phyloP scores from a whole-genome alignment of 2,329 filamentous ascomycete species.

The Nannizziopsis barbatae region DNA sequence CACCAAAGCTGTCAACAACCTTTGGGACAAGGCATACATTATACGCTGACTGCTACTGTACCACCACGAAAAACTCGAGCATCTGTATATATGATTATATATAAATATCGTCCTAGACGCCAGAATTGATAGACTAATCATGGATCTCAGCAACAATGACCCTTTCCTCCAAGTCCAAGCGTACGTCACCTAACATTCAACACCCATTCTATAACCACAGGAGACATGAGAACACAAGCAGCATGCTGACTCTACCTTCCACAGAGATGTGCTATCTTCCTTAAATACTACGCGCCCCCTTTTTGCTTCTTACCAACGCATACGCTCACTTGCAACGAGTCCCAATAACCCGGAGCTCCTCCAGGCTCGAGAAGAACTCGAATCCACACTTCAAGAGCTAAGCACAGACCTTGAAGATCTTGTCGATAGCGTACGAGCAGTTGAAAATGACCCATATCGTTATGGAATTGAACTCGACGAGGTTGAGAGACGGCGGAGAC shows the following conservation, averaged over 20 bases:
- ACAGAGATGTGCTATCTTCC: slow-evolving; percentile 76
- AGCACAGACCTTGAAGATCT: slow-evolving; percentile 82
- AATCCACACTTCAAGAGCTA: slow-evolving; percentile 62
- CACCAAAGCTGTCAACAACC: slow-evolving; percentile 6
- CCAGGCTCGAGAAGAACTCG: slow-evolving; percentile 61
- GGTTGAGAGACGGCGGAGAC: slow-evolving; percentile 63
- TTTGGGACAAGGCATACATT: neutral
- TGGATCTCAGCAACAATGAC: slow-evolving; percentile 25
- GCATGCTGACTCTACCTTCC: slow-evolving; percentile 3
- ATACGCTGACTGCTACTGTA: too few species aligned
- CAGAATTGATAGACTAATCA: slow-evolving; percentile 21
- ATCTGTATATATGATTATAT: too few species aligned
- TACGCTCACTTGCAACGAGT: slow-evolving; percentile 69
- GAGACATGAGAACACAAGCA: neutral
- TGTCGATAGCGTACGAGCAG: slow-evolving; percentile 70
- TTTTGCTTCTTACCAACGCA: slow-evolving; percentile 90
- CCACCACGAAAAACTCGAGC: too few species aligned
- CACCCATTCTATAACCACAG: slow-evolving; percentile 1
- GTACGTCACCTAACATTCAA: slow-evolving; percentile 21
- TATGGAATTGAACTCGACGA: slow-evolving; percentile 80
- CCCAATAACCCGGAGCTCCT: slow-evolving; percentile 58
- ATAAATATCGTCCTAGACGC: too few species aligned
- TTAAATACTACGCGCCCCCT: slow-evolving; percentile 71
- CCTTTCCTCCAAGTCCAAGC: slow-evolving; percentile 41
- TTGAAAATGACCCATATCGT: slow-evolving; percentile 75